Conservation (phyloP, 352 stramenopile genomes). For the Aphanomyces invadans region DNA sequence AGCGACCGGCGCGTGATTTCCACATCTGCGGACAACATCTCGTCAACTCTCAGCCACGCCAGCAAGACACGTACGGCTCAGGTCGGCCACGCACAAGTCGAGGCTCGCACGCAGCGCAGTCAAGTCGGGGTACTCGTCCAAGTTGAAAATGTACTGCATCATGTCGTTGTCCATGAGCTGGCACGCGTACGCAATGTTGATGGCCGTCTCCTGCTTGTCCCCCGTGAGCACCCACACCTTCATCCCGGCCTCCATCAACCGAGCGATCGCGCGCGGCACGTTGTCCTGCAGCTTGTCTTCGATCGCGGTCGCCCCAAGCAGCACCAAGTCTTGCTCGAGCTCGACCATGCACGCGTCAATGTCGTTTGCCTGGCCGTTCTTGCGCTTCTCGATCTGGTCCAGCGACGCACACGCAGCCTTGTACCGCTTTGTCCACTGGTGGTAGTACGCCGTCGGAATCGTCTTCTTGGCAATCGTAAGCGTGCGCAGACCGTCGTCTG, state of each 20-base stretch:
- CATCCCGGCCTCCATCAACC: slow-evolving; percentile 76
- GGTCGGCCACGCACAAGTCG: slow-evolving; percentile 10
- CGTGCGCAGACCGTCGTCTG: slow-evolving; percentile 72
- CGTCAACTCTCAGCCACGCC: no score
- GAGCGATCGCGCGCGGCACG: slow-evolving; percentile 80
- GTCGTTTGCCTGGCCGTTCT: slow-evolving; percentile 58
- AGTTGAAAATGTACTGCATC: slow-evolving; percentile 63
- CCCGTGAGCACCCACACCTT: slow-evolving; percentile 92
- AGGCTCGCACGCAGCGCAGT: not conserved
- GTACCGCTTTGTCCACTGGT: slow-evolving; percentile 51
- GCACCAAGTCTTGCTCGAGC: slow-evolving; percentile 71
- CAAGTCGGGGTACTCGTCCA: slow-evolving; percentile 28
- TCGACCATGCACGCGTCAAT: slow-evolving; percentile 68
- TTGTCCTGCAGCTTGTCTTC: slow-evolving; percentile 92
- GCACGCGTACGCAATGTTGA: slow-evolving; percentile 91
- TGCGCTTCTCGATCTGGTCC: slow-evolving; percentile 44
- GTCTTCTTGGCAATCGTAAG: slow-evolving; percentile 74
- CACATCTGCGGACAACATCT: no score
- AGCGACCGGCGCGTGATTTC: slow-evolving; percentile 27
- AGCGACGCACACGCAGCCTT: slow-evolving; percentile 58
- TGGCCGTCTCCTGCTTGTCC: slow-evolving; percentile 92
- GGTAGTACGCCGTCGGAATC: slow-evolving; percentile 43
- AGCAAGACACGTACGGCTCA: slow-evolving; percentile 7
- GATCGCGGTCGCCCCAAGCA: slow-evolving; percentile 87
- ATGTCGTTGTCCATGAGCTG: slow-evolving; percentile 85